Evolutionary conservation across 129 eudicot species (phyloP), one percentile per base, ranked within the genome.

Genomic region (Artemisia tridentata): DNA sequence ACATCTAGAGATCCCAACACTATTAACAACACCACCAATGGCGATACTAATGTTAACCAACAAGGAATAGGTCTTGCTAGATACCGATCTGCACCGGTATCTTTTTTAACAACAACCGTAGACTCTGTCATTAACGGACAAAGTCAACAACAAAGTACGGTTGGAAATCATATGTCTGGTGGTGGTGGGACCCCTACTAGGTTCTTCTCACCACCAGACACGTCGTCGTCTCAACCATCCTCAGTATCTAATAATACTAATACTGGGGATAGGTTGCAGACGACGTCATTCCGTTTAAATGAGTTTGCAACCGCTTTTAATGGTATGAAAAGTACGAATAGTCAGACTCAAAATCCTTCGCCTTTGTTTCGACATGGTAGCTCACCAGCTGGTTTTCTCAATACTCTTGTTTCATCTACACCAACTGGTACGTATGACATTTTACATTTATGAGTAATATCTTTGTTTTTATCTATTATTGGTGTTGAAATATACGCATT

Each of bases 341-440:
- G 45, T 23, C 19, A 19, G 7, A 54, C 21, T 47, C 66, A 62
- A 25, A 23, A 81, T 19, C 71, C 89, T 15, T 38, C 82, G 3
- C 74, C 90, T 7, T 72, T 91, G 79, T 68, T 78, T 69, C 83
- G 97, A 3, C 95, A 88, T 43, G 88, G 88, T 63, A 91, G 97
- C 69, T 88, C 89, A 1, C 96, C 97, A 0, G 96, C 97, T n/a
- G 90, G 82, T 8, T 88, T 88, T 52, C 90, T 88, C 18, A 88
- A 82, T 63, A 81, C 86, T 8, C 79, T 81, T 41, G 76, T 47
- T n/a, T 77, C 81, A 19, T 63, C 81, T 13, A 70, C 72, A 3
- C 58, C 67, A 17, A 23, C 76, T 2, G 81, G 81, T 77, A 70
- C 61, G 81, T 29, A 0, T 17, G 5, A 5, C 15, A 50, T 1